Evolutionary conservation across 306 rosid genomes (phyloP).

Genomic region (Comarum palustre): DNA sequence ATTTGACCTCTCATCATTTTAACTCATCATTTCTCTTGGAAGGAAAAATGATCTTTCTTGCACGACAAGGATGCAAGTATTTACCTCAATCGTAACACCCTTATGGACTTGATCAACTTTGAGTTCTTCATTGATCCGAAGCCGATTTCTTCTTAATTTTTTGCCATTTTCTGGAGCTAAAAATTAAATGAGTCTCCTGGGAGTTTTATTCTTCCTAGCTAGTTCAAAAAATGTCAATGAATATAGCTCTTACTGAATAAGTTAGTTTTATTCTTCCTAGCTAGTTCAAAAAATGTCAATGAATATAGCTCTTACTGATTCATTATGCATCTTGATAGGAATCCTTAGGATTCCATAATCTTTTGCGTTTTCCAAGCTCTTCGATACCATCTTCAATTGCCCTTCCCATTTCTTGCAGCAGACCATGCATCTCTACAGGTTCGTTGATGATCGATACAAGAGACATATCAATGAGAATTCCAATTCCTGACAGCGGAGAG

Average conservation of each 20-base stretch:
- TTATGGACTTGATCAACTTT: background rate
- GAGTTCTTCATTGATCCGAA: background rate
- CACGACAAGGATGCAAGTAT: background rate
- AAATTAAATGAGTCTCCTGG: too few relatives aligned
- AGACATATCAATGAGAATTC: conserved; percentile 33
- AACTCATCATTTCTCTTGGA: background rate
- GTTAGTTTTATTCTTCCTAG: too few relatives aligned
- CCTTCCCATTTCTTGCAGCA: conserved; percentile 27
- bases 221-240: too few relatives aligned
- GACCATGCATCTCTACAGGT: background rate
- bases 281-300: too few relatives aligned
- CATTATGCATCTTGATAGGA: conserved; percentile 18
- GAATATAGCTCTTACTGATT: background rate
- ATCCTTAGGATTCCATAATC: conserved; percentile 24
- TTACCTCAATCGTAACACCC: conserved; percentile 17
- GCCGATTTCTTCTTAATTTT: conserved; percentile 24
- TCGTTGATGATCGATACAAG: conserved; percentile 16
- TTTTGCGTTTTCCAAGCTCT: conserved; percentile 2
- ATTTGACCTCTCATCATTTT: background rate
- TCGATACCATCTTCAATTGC: conserved; percentile 17
- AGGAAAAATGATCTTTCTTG: background rate
- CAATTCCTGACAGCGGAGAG: background rate
- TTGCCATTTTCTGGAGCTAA: conserved; percentile 43
- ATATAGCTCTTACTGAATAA: background rate
- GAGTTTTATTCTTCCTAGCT: too few relatives aligned